Conservation (phyloP, 2,329 filamentous ascomycete genomes). For the Tolypocladium nubicola region DNA sequence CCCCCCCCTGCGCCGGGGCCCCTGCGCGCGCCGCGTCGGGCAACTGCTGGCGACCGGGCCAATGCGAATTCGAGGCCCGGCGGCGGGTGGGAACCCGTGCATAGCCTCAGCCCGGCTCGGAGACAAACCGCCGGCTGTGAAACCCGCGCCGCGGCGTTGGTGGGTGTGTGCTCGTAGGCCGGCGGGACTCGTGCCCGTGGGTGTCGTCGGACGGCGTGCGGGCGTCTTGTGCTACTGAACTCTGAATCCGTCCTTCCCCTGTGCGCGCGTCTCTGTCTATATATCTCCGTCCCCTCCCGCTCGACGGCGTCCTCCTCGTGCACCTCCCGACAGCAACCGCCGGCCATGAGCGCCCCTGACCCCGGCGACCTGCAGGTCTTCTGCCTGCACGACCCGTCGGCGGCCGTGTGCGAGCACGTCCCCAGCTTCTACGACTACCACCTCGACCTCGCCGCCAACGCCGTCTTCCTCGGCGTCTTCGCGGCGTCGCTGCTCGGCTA, state of each 20-base stretch:
- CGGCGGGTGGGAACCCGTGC: too few relatives aligned
- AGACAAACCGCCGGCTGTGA: not conserved
- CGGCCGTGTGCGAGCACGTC: slow-evolving; percentile 19
- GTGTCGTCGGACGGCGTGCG: too few relatives aligned
- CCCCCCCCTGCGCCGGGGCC: too few relatives aligned
- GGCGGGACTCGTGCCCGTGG: too few relatives aligned
- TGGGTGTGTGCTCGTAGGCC: too few relatives aligned
- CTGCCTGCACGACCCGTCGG: slow-evolving; percentile 17
- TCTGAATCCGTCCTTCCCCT: not conserved
- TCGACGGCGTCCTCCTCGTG: not conserved
- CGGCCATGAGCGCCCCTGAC: not conserved
- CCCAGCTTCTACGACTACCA: slow-evolving; percentile 37
- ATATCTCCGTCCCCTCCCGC: not conserved
- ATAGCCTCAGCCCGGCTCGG: too few relatives aligned
- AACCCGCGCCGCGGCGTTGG: too few relatives aligned
- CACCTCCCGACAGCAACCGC: not conserved
- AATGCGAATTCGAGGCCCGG: too few relatives aligned
- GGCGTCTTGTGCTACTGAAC: too few relatives aligned
- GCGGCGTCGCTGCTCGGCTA: slow-evolving; percentile 28
- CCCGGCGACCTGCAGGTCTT: not conserved
- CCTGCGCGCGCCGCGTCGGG: too few relatives aligned
- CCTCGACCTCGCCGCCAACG: slow-evolving; percentile 39
- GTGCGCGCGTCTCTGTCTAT: not conserved
- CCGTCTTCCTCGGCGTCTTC: slow-evolving; percentile 40
- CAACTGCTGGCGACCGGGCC: too few relatives aligned